Percentiles rank a stretch among this genome's conserved stretches.
Conservation (phyloP, 2,329 filamentous ascomycete genomes). For the Alternaria gaisen region DNA sequence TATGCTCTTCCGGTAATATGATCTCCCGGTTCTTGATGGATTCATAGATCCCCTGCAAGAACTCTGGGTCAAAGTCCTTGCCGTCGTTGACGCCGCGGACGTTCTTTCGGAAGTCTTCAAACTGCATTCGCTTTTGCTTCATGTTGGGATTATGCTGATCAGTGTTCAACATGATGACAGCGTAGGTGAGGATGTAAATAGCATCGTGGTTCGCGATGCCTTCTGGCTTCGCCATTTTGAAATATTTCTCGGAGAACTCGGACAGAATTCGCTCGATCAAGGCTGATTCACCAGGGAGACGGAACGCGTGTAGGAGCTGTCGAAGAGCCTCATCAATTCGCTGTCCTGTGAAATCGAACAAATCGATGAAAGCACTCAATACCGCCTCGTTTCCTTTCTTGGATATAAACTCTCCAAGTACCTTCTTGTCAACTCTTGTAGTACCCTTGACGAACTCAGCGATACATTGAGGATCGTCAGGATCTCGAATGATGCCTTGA, state of each 20-base stretch:
- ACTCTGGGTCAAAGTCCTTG: constrained; percentile 83
- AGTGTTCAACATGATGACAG: constrained; percentile 97
- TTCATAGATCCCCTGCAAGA: constrained; percentile 85
- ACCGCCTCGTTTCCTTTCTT: constrained; percentile 90
- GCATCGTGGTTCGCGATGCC: constrained; percentile 86
- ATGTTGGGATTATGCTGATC: constrained; percentile 96
- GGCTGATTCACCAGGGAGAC: constrained; percentile 89
- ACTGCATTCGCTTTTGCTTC: constrained; percentile 83
- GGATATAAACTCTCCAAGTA: constrained; percentile 90
- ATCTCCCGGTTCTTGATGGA: constrained; percentile 94
- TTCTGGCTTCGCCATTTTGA: constrained; percentile 71
- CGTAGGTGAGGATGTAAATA: constrained; percentile 90
- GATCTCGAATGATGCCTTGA: constrained; percentile 83
- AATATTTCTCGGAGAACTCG: constrained; percentile 87
- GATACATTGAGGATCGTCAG: constrained; percentile 76
- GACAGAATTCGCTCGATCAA: constrained; percentile 93
- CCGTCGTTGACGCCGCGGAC: constrained; percentile 89
- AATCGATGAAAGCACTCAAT: constrained; percentile 80
- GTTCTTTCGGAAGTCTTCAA: constrained; percentile 84
- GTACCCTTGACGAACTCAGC: constrained; percentile 90
- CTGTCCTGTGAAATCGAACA: constrained; percentile 89
- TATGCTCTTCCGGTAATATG: constrained; percentile 95
- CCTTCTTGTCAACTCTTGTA: constrained; percentile 85
- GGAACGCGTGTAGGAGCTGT: constrained; percentile 87
- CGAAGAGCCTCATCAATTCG: constrained; percentile 90